Evolutionary conservation across 352 stramenopile species (phyloP), one percentile per base, ranked within the genome.

Genomic region (Globisporangium viniferum): DNA sequence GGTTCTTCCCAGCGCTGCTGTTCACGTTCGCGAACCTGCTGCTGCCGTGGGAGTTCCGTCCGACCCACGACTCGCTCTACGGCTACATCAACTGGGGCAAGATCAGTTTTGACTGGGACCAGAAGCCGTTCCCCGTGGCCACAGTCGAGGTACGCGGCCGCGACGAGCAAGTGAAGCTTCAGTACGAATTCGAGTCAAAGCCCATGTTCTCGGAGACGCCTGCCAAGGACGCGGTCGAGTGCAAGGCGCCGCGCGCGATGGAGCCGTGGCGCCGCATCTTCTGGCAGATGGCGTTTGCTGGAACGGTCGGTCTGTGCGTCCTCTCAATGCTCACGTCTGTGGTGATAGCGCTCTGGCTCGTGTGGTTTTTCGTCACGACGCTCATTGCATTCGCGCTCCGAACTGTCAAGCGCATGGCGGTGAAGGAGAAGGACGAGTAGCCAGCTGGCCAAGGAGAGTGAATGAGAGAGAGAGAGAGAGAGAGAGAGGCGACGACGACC

Each of bases 51-150:
- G 77, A 96, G 64, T 90, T 92, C 76, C 87, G 84, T 46, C 75
- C 83, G 15, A 55, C 76, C 12, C 67, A 84, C 48, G 68, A 89
- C 61, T 68, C 84, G 54, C 95, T 90, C 69, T 97, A 94, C 61
- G 87, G 93, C 29, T 89, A 90, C 53, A 72, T 97, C 29, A 98
- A 98, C 75, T 97, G 95, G 86, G 94, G 87, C n/a, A 90, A 95
- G 57, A 86, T 98, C 51, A 86, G 97, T 35, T 89, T 98, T 64
- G 92, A 98, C 78, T 98, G 90, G 89, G 65, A 86, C 2, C 64
- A 55, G 59, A 65, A 78, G 66, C 69, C 78, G 0, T 66, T 87
- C 57, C 82, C 86, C 3, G 64, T 92, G 3, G 86, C 86, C 2
- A 79, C 79, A 10, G 84, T 94, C 29, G 73, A 78, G 58, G 77